These are phyloP conservation scores for Lepidium aucheri DNA, from an alignment of 345 rosid genomes.

Conservation along the genomic window DNA sequence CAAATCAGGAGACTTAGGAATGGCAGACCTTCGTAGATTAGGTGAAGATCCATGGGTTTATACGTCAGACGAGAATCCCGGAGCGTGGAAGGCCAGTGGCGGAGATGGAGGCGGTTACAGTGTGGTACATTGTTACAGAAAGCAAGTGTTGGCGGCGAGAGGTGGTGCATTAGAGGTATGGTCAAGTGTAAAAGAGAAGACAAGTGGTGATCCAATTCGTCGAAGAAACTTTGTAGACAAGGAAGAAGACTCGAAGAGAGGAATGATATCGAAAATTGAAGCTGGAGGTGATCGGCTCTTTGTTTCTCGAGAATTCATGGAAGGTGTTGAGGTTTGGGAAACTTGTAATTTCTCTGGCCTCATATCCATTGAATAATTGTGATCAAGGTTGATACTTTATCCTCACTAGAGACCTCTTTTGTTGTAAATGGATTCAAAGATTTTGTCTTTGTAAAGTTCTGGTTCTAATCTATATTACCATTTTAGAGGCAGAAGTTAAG, in stretches of 20 bases:
- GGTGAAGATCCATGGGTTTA: conserved; percentile 87
- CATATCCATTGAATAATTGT: conserved; percentile 12
- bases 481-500: neutral
- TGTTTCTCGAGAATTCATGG: conserved; percentile 57
- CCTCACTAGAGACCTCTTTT: neutral
- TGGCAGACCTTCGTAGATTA: conserved; percentile 75
- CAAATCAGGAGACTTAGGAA: conserved; percentile 74
- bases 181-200: conserved; percentile 42
- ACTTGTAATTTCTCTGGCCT: conserved; percentile 36
- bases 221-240: conserved; percentile 77
- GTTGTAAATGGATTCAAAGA: neutral
- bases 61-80: conserved; percentile 53
- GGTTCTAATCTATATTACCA: neutral
- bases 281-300: conserved; percentile 83
- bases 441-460: neutral
- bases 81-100: conserved; percentile 26
- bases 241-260: conserved; percentile 55
- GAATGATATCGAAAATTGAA: conserved; percentile 53
- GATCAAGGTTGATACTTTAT: neutral
- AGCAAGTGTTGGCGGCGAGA: conserved; percentile 73
- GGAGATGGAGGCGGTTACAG: conserved; percentile 26
- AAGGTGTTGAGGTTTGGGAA: conserved; percentile 97
- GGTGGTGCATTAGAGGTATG: conserved; percentile 77
- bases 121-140: conserved; percentile 53
- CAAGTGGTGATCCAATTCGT: conserved; percentile 3